phyloP scores from a whole-genome alignment of 1,284 basidiomycete genomes.

The Trichosporon sp. region DNA sequence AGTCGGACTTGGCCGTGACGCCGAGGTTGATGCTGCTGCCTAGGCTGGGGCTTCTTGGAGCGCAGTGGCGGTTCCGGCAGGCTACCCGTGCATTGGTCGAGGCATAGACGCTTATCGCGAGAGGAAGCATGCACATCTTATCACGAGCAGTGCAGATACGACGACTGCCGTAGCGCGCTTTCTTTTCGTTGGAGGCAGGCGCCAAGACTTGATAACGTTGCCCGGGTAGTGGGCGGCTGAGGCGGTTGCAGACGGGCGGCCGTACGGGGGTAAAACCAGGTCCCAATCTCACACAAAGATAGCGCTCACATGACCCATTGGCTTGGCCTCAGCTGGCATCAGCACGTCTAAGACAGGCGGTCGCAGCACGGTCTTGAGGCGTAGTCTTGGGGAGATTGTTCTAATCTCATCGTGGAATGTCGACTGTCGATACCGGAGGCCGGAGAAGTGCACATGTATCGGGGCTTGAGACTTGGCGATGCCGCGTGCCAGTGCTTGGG shows the following conservation, averaged over 20 bases:
- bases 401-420: not conserved
- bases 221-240: no score
- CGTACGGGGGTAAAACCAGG: not conserved
- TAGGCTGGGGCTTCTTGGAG: not conserved
- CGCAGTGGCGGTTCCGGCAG: not conserved
- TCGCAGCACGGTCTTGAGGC: not conserved
- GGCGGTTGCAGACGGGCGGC: not conserved
- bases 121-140: not conserved
- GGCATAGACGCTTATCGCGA: not conserved
- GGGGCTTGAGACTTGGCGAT: not conserved
- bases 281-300: not conserved
- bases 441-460: constrained; percentile 10
- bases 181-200: not conserved
- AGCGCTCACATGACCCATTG: constrained; percentile 2
- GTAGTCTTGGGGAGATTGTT: not conserved
- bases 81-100: not conserved
- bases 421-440: not conserved
- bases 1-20: not conserved
- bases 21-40: not conserved
- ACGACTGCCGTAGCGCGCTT: not conserved
- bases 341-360: constrained; percentile 3
- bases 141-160: not conserved
- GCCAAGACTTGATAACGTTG: constrained; percentile 5
- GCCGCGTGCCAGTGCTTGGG: not conserved
- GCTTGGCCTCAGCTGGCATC: not conserved